These are phyloP conservation scores for Celoporthe dispersa DNA, from an alignment of 2,329 filamentous ascomycete genomes.

Conservation along the genomic window DNA sequence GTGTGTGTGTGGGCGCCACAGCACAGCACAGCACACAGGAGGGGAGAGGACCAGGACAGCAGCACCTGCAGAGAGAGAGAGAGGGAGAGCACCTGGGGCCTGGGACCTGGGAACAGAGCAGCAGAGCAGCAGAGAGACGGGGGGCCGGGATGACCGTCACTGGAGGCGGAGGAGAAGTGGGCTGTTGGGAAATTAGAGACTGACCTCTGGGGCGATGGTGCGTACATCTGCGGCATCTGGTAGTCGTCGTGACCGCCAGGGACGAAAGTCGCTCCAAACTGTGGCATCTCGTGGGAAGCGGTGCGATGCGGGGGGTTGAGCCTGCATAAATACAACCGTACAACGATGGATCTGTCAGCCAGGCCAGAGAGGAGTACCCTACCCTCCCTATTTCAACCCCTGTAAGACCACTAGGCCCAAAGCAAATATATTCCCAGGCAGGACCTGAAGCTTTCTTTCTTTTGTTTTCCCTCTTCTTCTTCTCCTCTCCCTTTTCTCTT, in stretches of 20 bases:
- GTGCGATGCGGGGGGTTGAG: constrained; percentile 37
- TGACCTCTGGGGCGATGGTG: constrained; percentile 62
- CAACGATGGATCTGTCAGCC: constrained; percentile 34
- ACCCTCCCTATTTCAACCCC: constrained; percentile 24
- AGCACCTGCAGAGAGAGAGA: too few relatives aligned
- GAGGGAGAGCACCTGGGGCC: neutral
- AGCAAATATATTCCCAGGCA: constrained; percentile 26
- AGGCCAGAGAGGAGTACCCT: neutral
- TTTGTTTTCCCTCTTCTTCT: neutral
- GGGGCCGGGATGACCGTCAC: constrained; percentile 23
- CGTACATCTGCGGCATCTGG: constrained; percentile 64
- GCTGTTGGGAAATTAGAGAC: constrained; percentile 34
- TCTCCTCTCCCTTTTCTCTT: too few relatives aligned
- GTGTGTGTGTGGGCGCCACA: constrained; percentile 18
- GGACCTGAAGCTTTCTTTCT: constrained; percentile 27
- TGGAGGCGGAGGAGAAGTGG: constrained; percentile 20
- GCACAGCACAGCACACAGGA: neutral
- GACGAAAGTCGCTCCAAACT: constrained; percentile 61
- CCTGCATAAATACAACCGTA: constrained; percentile 39
- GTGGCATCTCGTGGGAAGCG: constrained; percentile 48
- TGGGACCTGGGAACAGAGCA: neutral
- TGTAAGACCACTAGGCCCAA: constrained; percentile 24
- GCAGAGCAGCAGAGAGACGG: too few relatives aligned
- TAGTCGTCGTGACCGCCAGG: constrained; percentile 63
- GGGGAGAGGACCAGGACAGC: too few relatives aligned